Conservation (phyloP, 2,329 filamentous ascomycete species). For the Plenodomus tracheiphilus region DNA sequence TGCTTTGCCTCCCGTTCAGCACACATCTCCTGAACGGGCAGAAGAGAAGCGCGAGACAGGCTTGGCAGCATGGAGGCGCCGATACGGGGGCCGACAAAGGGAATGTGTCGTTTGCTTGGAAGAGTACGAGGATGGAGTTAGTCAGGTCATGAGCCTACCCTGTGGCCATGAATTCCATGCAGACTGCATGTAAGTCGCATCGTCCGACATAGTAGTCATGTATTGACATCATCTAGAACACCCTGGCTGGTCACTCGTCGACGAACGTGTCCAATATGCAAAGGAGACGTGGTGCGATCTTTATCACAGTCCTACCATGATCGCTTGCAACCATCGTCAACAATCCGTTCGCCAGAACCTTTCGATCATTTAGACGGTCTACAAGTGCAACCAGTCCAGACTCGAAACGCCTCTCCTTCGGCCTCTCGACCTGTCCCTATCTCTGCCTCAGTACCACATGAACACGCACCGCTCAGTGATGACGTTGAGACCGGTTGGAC, state of each 20-base stretch:
- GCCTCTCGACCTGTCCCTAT: slow-evolving; percentile 54
- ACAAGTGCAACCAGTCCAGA: slow-evolving; percentile 51
- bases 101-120: slow-evolving; percentile 97
- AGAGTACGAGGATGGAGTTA: slow-evolving; percentile 93
- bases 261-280: slow-evolving; percentile 98
- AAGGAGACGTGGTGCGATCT: slow-evolving; percentile 82
- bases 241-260: slow-evolving; percentile 95
- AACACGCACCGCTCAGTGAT: slow-evolving; percentile 12
- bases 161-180: slow-evolving; percentile 98
- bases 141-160: slow-evolving; percentile 92
- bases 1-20: slow-evolving; percentile 35
- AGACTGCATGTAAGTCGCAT: slow-evolving; percentile 87
- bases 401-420: slow-evolving; percentile 53
- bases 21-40: slow-evolving; percentile 40
- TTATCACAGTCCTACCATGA: slow-evolving; percentile 41
- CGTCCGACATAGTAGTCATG: not conserved
- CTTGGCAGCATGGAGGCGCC: slow-evolving; percentile 57
- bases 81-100: slow-evolving; percentile 67
- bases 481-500: slow-evolving; percentile 42
- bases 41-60: slow-evolving; percentile 58
- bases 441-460: slow-evolving; percentile 13
- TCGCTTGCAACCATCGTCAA: slow-evolving; percentile 25
- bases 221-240: slow-evolving; percentile 62
- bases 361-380: slow-evolving; percentile 48
- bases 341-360: slow-evolving; percentile 23